phyloP scores from a whole-genome alignment of 2,329 filamentous ascomycete species.

The Colletotrichum cereale region DNA sequence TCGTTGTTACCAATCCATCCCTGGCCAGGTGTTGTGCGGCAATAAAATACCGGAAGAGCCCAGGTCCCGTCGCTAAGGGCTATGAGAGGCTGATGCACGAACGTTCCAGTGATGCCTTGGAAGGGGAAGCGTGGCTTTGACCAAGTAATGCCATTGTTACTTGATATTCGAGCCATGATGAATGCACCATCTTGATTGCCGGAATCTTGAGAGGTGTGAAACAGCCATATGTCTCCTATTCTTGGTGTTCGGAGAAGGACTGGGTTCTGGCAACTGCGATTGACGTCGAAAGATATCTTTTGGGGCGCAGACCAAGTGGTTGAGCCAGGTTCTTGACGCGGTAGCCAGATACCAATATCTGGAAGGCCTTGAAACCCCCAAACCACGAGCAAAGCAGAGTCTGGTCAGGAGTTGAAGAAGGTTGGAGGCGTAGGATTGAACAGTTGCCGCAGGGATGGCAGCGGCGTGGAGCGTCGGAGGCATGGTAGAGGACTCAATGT shows the following conservation, averaged over 20 bases:
- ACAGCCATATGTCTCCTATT: constrained; percentile 53
- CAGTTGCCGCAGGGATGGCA: constrained; percentile 53
- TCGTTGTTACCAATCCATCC: constrained; percentile 60
- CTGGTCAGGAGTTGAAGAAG: constrained; percentile 55
- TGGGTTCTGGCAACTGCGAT: constrained; percentile 59
- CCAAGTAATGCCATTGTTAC: constrained; percentile 54
- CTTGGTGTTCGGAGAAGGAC: constrained; percentile 54
- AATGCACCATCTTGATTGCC: constrained; percentile 58
- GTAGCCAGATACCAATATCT: constrained; percentile 59
- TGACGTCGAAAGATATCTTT: constrained; percentile 54
- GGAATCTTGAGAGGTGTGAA: constrained; percentile 59
- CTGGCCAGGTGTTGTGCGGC: constrained; percentile 53
- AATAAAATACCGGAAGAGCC: constrained; percentile 58
- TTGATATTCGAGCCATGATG: constrained; percentile 52
- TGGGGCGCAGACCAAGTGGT: constrained; percentile 49
- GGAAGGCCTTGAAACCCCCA: constrained; percentile 58
- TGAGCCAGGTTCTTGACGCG: constrained; percentile 49
- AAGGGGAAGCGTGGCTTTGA: constrained; percentile 50
- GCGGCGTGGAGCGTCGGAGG: constrained; percentile 26
- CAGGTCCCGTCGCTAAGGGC: constrained; percentile 53
- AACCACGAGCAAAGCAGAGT: constrained; percentile 59
- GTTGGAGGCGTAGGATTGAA: constrained; percentile 60
- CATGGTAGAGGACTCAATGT: constrained; percentile 1
- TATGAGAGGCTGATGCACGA: constrained; percentile 56
- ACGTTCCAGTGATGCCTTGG: constrained; percentile 50